Evolutionary conservation across 2,329 filamentous ascomycete genomes (phyloP).

Genomic region (Fusarium armeniacum): DNA sequence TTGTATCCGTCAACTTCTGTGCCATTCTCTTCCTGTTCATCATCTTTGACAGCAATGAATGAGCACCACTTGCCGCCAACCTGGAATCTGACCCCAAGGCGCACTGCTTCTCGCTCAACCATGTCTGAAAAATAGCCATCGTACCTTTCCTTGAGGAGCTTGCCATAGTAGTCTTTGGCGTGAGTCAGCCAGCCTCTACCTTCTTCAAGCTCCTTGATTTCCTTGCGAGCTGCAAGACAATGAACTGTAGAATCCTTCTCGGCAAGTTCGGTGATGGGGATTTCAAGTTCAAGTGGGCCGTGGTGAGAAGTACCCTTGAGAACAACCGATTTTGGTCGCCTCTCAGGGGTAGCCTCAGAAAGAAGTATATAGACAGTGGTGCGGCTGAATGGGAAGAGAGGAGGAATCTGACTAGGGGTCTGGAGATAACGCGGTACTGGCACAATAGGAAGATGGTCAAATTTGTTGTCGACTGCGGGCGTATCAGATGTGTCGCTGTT

Average conservation of each 20-base stretch:
- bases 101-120: conserved; percentile 74
- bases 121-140: conserved; percentile 69
- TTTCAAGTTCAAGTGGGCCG: conserved; percentile 73
- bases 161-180: conserved; percentile 61
- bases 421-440: conserved; percentile 71
- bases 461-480: conserved; percentile 53
- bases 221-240: conserved; percentile 77
- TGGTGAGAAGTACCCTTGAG: conserved; percentile 69
- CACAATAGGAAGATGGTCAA: conserved; percentile 67
- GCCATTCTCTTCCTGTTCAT: conserved; percentile 31
- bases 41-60: conserved; percentile 75
- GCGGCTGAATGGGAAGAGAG: conserved; percentile 76
- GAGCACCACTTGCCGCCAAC: conserved; percentile 79
- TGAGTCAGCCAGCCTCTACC: conserved; percentile 75
- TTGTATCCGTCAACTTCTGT: conserved; percentile 5
- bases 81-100: conserved; percentile 75
- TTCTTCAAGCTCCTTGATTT: conserved; percentile 77
- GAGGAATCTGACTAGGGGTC: conserved; percentile 72
- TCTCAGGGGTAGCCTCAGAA: conserved; percentile 61
- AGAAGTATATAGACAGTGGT: conserved; percentile 76
- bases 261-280: conserved; percentile 69
- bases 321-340: conserved; percentile 65
- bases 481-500: conserved; percentile 49
- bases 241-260: conserved; percentile 71
- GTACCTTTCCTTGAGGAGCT: conserved; percentile 62